Conservation (phyloP, 1,139 yeast genomes). For the Kodamaea derodonti region DNA sequence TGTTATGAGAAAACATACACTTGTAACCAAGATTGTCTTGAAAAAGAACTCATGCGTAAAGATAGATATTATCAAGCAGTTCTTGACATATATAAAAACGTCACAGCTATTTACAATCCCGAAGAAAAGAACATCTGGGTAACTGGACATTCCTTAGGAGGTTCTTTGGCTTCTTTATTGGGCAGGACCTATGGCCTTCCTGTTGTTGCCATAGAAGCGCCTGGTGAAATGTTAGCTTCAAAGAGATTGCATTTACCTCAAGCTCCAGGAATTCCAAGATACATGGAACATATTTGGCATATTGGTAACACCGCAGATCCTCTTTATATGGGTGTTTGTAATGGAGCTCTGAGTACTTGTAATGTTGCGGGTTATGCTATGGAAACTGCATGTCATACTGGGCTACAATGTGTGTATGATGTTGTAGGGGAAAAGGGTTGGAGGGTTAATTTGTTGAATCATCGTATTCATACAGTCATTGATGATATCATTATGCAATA, state of each 20-base stretch:
- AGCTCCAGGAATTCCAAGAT: constrained; percentile 85
- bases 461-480: constrained; percentile 86
- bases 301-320: constrained; percentile 98
- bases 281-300: constrained; percentile 87
- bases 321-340: constrained; percentile 93
- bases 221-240: constrained; percentile 86
- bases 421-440: constrained; percentile 88
- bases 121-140: constrained; percentile 71
- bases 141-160: constrained; percentile 96
- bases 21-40: constrained; percentile 86
- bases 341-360: constrained; percentile 90
- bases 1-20: constrained; percentile 84
- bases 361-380: constrained; percentile 93
- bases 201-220: constrained; percentile 87
- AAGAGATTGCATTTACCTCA: constrained; percentile 82
- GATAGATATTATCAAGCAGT: constrained; percentile 84
- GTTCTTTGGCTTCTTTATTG: constrained; percentile 73
- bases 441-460: constrained; percentile 85
- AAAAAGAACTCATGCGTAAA: constrained; percentile 64
- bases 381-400: constrained; percentile 96
- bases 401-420: constrained; percentile 83
- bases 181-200: constrained; percentile 92
- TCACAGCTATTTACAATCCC: constrained; percentile 61
- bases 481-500: constrained; percentile 72
- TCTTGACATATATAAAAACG: constrained; percentile 73